Conservation (phyloP, 257 asterid species). For the Solanum acaule region DNA sequence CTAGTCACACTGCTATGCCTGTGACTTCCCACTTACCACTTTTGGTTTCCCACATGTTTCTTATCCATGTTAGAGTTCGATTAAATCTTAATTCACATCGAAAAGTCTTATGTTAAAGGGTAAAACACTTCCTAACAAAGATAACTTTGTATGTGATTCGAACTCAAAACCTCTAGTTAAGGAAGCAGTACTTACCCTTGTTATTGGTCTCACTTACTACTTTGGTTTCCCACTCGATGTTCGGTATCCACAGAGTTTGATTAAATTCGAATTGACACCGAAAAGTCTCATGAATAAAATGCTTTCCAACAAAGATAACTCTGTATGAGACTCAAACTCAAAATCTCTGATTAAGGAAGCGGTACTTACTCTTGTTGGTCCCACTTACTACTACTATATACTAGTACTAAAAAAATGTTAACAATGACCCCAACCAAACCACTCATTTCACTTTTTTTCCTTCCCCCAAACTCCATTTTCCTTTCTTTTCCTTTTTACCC, state of each 20-base stretch:
- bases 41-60: too few species aligned
- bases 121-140: accelerated
- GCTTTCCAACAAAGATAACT: too few species aligned
- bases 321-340: accelerated
- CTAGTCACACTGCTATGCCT: background rate
- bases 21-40: background rate
- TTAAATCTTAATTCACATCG: accelerated
- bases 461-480: background rate
- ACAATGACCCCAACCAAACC: background rate
- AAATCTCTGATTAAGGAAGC: too few species aligned
- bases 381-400: background rate
- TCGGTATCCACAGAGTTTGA: accelerated
- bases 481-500: background rate
- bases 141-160: accelerated
- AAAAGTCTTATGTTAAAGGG: background rate
- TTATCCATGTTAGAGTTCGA: accelerated
- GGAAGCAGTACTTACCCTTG: too few species aligned
- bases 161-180: background rate
- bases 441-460: background rate
- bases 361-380: background rate
- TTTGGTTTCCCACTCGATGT: accelerated
- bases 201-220: background rate
- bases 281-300: accelerated
- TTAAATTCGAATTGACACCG: accelerated
- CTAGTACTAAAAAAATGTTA: background rate